These are phyloP conservation scores for Picea sitchensis DNA, from an alignment of 75 land plant species.

Conservation along the genomic window DNA sequence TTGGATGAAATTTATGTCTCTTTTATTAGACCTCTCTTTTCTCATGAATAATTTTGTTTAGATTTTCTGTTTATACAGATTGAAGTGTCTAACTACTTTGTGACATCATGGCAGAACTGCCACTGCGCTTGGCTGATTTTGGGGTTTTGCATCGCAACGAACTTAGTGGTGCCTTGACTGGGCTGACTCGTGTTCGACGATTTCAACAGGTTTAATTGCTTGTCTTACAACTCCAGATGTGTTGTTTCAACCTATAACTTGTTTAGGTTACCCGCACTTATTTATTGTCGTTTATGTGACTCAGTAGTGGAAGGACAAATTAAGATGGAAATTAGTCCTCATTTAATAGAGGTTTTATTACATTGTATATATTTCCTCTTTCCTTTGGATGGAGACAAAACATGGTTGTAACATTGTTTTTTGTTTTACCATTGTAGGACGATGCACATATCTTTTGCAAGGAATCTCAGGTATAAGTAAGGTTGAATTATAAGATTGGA, in stretches of 20 bases:
- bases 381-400: background rate
- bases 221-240: background rate
- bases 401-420: background rate
- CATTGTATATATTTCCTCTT: background rate
- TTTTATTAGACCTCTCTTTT: no score
- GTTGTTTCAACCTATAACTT: constrained; percentile 5
- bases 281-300: no score
- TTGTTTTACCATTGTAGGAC: constrained; percentile 57
- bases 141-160: constrained; percentile 99
- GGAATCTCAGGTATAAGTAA: constrained; percentile 72
- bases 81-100: background rate
- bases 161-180: constrained; percentile 98
- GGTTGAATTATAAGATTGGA: background rate
- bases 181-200: constrained; percentile 95
- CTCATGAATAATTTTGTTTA: no score
- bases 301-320: background rate
- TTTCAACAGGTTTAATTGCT: constrained; percentile 78
- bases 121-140: constrained; percentile 96
- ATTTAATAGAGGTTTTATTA: background rate
- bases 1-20: no score
- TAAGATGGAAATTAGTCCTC: background rate
- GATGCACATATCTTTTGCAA: constrained; percentile 99
- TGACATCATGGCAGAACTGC: constrained; percentile 60
- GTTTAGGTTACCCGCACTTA: no score
- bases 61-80: background rate